These are phyloP conservation scores for Myochromella boudieri DNA, from an alignment of 768 basidiomycete species.

Conservation along the genomic window DNA sequence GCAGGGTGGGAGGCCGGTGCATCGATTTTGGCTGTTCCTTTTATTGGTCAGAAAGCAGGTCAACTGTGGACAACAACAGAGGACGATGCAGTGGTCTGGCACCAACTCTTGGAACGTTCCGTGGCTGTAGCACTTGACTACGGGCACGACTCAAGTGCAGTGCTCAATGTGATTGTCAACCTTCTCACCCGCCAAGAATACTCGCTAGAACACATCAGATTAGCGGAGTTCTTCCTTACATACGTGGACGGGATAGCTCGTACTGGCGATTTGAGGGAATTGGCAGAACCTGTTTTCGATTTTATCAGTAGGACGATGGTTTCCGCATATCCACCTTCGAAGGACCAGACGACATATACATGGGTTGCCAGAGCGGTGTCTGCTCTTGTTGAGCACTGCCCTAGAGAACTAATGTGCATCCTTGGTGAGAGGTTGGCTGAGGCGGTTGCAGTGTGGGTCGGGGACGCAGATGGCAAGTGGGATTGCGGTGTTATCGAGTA, in stretches of 20 bases:
- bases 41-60: constrained; percentile 32
- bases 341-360: constrained; percentile 49
- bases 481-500: constrained; percentile 53
- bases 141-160: constrained; percentile 48
- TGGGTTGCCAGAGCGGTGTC: constrained; percentile 65
- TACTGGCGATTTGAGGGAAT: constrained; percentile 40
- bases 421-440: constrained; percentile 36
- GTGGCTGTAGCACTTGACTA: constrained; percentile 60
- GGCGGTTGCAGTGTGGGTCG: constrained; percentile 61
- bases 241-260: constrained; percentile 42
- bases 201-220: constrained; percentile 32
- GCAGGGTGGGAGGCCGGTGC: constrained; percentile 56
- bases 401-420: constrained; percentile 20
- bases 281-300: constrained; percentile 55
- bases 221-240: constrained; percentile 62
- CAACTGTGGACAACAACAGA: constrained; percentile 26
- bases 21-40: constrained; percentile 60
- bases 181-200: constrained; percentile 28
- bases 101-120: constrained; percentile 49
- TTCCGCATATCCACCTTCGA: constrained; percentile 65
- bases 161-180: constrained; percentile 59
- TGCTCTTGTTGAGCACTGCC: constrained; percentile 54
- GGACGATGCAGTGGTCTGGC: constrained; percentile 62
- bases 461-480: constrained; percentile 55
- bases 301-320: constrained; percentile 61